Percentiles rank a stretch among this genome's conserved stretches.
phyloP scores from a whole-genome alignment of 805 yeast species.

The Hanseniaspora nectarophila region DNA sequence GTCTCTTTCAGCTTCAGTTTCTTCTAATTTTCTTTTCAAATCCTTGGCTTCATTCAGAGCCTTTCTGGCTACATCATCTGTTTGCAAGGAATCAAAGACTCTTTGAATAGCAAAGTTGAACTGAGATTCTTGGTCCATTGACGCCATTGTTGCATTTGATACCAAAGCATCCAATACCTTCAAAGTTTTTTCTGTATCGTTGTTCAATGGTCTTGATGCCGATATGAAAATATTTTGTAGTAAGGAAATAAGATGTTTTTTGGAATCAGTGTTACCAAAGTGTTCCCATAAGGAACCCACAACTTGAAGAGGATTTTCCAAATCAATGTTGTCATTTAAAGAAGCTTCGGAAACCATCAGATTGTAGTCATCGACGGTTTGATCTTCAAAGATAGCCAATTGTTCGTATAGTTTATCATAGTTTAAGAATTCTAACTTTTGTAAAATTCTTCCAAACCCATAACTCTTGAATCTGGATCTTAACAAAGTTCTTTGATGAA shows the following conservation, averaged over 20 bases:
- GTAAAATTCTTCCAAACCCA: conserved; percentile 26
- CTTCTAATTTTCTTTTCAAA: conserved; percentile 41
- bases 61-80: conserved; percentile 78
- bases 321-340: conserved; percentile 32
- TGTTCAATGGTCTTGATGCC: conserved; percentile 21
- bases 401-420: conserved; percentile 56
- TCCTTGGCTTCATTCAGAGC: conserved; percentile 54
- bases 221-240: conserved; percentile 28
- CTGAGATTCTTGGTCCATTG: conserved; percentile 45
- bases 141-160: conserved; percentile 48
- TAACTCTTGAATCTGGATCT: conserved; percentile 27
- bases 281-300: conserved; percentile 38
- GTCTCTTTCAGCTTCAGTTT: conserved; percentile 42
- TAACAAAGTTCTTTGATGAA: conserved; percentile 26
- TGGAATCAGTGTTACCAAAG: conserved; percentile 48
- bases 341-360: conserved; percentile 21
- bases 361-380: conserved; percentile 28
- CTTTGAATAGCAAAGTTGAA: conserved; percentile 73
- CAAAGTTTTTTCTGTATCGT: conserved; percentile 26
- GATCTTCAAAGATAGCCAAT: conserved; percentile 49
- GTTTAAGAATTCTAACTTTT: conserved; percentile 43
- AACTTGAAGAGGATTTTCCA: conserved; percentile 54
- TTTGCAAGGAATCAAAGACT: conserved; percentile 61
- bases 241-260: conserved; percentile 38
- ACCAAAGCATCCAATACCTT: conserved; percentile 61